phyloP scores from a whole-genome alignment of 202 grass and related monocot species.

The Dendrocalamus latiflorus region DNA sequence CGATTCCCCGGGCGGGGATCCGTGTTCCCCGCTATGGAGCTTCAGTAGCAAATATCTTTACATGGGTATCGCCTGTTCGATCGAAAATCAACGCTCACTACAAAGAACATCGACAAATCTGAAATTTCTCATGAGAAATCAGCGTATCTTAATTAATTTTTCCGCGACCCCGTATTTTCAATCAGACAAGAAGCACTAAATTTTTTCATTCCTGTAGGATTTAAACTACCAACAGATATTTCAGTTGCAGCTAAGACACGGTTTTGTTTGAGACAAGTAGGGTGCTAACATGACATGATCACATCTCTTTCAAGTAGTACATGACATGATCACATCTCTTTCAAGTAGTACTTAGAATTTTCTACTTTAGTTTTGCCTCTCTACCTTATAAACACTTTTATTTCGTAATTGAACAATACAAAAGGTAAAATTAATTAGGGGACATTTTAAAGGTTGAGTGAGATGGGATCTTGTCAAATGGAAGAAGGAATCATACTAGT shows the following conservation, averaged over 20 bases:
- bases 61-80: not conserved
- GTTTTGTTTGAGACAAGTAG: not conserved
- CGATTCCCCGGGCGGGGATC: not conserved
- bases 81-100: not conserved
- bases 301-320: not conserved
- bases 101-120: not conserved
- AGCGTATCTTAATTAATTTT: not conserved
- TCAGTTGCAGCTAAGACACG: not conserved
- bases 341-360: not conserved
- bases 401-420: not conserved
- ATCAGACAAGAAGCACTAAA: not conserved
- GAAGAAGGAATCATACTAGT: constrained; percentile 43
- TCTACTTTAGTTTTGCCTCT: not conserved
- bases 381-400: not conserved
- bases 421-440: not conserved
- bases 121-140: not conserved
- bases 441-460: not conserved
- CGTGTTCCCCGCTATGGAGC: not conserved
- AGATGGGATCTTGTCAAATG: constrained; percentile 27
- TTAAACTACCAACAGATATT: not conserved
- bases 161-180: not conserved
- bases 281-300: not conserved
- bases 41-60: not conserved
- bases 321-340: not conserved
- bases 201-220: not conserved